Evolutionary conservation across 2,329 filamentous ascomycete species (phyloP), one percentile per base, ranked within the genome.

Genomic region (Penicillium palitans): DNA sequence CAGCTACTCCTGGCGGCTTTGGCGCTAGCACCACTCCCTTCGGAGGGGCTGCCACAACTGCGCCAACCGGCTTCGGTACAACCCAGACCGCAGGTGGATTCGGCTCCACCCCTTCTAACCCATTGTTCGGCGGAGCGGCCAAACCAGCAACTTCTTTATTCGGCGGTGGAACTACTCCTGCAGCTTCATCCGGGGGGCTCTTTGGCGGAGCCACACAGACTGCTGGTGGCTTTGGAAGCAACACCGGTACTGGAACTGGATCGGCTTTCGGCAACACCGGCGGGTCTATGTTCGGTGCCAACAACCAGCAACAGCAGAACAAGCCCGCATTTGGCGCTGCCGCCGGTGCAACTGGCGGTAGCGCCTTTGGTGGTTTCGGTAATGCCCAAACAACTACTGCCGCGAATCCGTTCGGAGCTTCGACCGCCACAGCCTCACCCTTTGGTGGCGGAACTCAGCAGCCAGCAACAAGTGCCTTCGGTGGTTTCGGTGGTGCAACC

Each of bases 21-120:
- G 80, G 80, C 25, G 76, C 77, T 47, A 74, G 70, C 35, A 73
- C 75, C 47, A 73, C 78, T 37, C 74, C 70, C 62, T 77, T 79
- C 58, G 76, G 76, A 24, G 66, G 62, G 41, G 66, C 65, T 41
- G 58, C 70, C 47, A 74, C 76, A 10, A 72, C 69, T 45, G 72
- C 75, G 3, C 69, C 74, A 25, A 72, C 74, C 40, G 74, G 63
- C 27, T 83, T 83, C 64, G 80, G 81, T 21, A 66, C 74, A 50
- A 75, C 72, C 31, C 75, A 73, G 58, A 76, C 72, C 17, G 66
- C 78, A n/a, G 68, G 71, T 44, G 75, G 68, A 37, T 78, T 78
- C 40, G 76, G 76, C 27, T 59, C 69, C 12, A 68, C 64, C 45
- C 48, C 65, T 6, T 58, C 70, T 25, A 76, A 77, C 40, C 69